Conservation (phyloP, 2,329 filamentous ascomycete species). For the Aspergillus ustus region DNA sequence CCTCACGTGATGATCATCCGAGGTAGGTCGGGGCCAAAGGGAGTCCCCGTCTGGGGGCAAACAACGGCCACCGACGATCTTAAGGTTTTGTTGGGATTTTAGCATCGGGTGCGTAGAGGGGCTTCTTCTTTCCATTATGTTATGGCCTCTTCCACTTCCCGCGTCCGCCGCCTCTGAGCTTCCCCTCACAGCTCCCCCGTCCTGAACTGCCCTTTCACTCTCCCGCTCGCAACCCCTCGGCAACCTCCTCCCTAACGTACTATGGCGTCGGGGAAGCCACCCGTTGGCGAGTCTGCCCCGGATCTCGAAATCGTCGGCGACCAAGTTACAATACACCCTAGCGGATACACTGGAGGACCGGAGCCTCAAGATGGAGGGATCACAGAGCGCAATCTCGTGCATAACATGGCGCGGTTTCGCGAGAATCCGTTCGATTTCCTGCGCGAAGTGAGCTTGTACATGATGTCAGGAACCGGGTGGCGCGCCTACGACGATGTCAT, state of each 20-base stretch:
- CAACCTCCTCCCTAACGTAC: conserved; percentile 14
- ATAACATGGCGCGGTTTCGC: conserved; percentile 86
- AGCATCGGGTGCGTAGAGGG: conserved; percentile 4
- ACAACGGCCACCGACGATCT: conserved; percentile 8
- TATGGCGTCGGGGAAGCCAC: conserved; percentile 39
- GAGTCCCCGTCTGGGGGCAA: conserved; percentile 13
- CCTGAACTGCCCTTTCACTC: conserved; percentile 5
- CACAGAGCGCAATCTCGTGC: conserved; percentile 55
- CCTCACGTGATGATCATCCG: conserved; percentile 6
- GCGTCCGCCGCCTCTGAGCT: conserved; percentile 13
- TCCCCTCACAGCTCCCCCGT: neutral
- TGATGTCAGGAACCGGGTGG: conserved; percentile 86
- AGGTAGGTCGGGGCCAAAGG: conserved; percentile 1
- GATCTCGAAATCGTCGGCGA: conserved; percentile 78
- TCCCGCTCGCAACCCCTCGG: neutral
- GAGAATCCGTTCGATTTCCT: conserved; percentile 76
- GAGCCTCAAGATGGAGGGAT: conserved; percentile 51
- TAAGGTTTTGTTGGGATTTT: conserved; percentile 20
- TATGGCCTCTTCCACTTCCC: conserved; percentile 4
- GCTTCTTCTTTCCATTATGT: neutral
- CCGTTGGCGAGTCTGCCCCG: conserved; percentile 61
- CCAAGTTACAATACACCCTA: conserved; percentile 74
- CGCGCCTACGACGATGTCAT: conserved; percentile 89
- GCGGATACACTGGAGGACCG: conserved; percentile 58
- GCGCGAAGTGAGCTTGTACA: conserved; percentile 89